Conservation (phyloP, 805 yeast species). For the Candida tammaniensis region DNA sequence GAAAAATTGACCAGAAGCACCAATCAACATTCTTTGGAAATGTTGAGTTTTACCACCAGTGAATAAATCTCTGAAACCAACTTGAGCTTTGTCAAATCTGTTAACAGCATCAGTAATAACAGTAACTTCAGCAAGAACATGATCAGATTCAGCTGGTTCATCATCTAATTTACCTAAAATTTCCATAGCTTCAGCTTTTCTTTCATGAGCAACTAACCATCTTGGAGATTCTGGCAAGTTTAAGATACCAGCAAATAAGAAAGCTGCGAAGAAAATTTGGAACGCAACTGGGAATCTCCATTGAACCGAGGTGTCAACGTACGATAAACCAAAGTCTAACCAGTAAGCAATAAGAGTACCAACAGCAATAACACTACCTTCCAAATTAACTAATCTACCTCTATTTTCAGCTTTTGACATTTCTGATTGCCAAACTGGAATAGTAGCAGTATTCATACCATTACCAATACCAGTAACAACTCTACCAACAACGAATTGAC, state of each 20-base stretch:
- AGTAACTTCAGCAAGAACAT: constrained; percentile 42
- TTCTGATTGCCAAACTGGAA: constrained; percentile 48
- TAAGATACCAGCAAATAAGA: constrained; percentile 37
- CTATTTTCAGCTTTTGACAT: constrained; percentile 43
- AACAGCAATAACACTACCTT: constrained; percentile 58
- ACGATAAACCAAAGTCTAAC: constrained; percentile 65
- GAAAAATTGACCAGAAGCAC: constrained; percentile 68
- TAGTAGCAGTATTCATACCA: constrained; percentile 41
- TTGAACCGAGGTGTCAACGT: constrained; percentile 44
- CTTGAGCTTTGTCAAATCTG: constrained; percentile 44
- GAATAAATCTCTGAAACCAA: constrained; percentile 42
- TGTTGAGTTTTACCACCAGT: constrained; percentile 60
- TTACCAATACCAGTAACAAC: constrained; percentile 47
- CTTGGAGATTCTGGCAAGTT: constrained; percentile 71
- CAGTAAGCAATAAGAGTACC: constrained; percentile 69
- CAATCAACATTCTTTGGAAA: constrained; percentile 56
- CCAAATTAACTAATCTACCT: constrained; percentile 40
- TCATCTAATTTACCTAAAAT: constrained; percentile 40
- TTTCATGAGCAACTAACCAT: constrained; percentile 57
- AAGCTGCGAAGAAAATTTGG: constrained; percentile 59
- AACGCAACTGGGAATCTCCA: constrained; percentile 51
- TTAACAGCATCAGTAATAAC: constrained; percentile 50
- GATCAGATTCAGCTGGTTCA: constrained; percentile 32
- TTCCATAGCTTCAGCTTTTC: constrained; percentile 31
- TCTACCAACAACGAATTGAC: constrained; percentile 66